A percentile compares a stretch with the other conserved stretches of the same genome.
These are phyloP conservation scores for Logfia minima DNA, from an alignment of 129 eudicot species.

Conservation along the genomic window DNA sequence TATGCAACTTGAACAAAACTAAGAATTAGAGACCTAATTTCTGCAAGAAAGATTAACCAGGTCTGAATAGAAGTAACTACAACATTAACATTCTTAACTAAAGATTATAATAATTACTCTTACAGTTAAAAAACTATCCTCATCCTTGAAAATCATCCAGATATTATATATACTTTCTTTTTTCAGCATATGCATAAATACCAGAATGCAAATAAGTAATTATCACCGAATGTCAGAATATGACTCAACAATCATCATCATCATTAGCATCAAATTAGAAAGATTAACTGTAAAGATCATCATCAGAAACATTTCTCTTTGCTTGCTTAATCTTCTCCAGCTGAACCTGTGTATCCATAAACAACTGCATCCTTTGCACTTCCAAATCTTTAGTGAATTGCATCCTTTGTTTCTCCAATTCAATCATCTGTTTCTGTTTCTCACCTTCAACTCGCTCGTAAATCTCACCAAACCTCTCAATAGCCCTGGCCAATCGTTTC, in stretches of 20 bases:
- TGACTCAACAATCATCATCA: constrained; percentile 24
- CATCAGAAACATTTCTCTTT: constrained; percentile 63
- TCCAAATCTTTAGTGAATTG: constrained; percentile 85
- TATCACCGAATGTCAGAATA: constrained; percentile 10
- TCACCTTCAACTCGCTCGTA: constrained; percentile 77
- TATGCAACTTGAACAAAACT: neutral
- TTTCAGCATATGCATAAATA: constrained; percentile 29
- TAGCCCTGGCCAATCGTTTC: constrained; percentile 70
- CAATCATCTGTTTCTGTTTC: constrained; percentile 85
- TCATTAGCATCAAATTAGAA: constrained; percentile 1
- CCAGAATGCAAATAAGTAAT: constrained; percentile 25
- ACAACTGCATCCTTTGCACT: constrained; percentile 86
- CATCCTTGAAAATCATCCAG: constrained; percentile 26
- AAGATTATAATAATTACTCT: neutral
- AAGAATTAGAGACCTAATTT: neutral
- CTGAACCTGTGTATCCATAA: constrained; percentile 89
- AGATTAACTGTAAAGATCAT: constrained; percentile 42
- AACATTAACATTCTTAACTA: neutral
- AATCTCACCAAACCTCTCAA: constrained; percentile 74
- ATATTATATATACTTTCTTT: constrained; percentile 33
- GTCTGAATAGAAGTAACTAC: neutral
- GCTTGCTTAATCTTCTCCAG: constrained; percentile 80
- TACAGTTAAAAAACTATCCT: constrained; percentile 37
- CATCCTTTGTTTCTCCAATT: constrained; percentile 91
- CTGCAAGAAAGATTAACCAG: neutral